Conservation (phyloP, 2,329 filamentous ascomycete genomes). For the Neofusicoccum kwambonambiense region DNA sequence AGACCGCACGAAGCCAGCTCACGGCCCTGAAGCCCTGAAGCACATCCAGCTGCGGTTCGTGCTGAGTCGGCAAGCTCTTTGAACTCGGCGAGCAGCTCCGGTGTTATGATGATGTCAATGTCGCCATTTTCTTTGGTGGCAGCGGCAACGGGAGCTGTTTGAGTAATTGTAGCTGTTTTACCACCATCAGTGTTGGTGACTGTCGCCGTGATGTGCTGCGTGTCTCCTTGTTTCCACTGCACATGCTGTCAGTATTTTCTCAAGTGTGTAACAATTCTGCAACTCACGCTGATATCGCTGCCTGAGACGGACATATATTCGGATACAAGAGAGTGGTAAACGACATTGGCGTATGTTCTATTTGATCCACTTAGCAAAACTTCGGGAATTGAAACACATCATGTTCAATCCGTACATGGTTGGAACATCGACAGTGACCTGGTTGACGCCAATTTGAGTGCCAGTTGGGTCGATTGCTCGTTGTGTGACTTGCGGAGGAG, state of each 20-base stretch:
- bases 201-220: not conserved
- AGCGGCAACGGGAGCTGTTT: not conserved
- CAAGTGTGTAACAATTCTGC: no score
- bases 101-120: not conserved
- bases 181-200: not conserved
- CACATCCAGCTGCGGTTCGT: not conserved
- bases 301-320: not conserved
- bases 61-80: not conserved
- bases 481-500: not conserved
- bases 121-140: not conserved
- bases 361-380: not conserved
- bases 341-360: not conserved
- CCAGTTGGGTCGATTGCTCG: not conserved
- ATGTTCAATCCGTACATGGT: not conserved
- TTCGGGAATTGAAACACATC: not conserved
- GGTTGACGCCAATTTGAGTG: not conserved
- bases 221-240: not conserved
- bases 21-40: not conserved
- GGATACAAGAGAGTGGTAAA: not conserved
- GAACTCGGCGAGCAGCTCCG: not conserved
- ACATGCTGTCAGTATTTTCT: no score
- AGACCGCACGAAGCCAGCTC: not conserved
- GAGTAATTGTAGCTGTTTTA: not conserved
- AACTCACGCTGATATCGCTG: not conserved
- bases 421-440: not conserved